Base-by-base conservation (phyloP, 106 monocot genomes). In the Allium sativum region DNA sequence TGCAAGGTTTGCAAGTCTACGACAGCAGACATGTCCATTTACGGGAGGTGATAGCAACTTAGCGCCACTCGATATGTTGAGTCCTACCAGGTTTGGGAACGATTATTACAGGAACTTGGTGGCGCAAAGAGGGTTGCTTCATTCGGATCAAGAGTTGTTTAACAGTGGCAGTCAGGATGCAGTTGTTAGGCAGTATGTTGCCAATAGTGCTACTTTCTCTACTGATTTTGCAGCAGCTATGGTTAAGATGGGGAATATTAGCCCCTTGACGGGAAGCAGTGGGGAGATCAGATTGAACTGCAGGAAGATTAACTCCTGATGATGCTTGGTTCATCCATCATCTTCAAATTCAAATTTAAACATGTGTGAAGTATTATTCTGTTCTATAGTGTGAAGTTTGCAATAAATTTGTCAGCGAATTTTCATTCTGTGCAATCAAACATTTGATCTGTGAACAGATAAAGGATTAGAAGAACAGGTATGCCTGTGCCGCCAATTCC, bases 131-230 rank as follows among this genome's bases (percentile, higher is more conserved):
- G 59, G 69, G 18, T 47, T 60, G 48, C 45, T 69, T 16, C 69
- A 69, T 18, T 59, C 59, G 12, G 69, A 69, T 15, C 58, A 69
- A 17, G 69, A 69, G 60, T 52, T 69, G 15, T 69, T 69, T 50
- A 68, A 68, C 40, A 17, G 14, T 10, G 58, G 58, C 7, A 22
- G 58, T 3, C 57, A 58, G 16, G 69, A 59, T n/a, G 45, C 18
- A 6, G 7, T 69, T 17, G 69, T 69, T 13, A 59, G 21, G 48
- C 40, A 52, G 41, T 69, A 51, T 42, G 21, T 12, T 42, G 19
- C 10, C 6, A 18, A 50, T 9, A 1, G 7, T 7, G 52, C 16
- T 11, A 7, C 17, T 6, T 69, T 69, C 13, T 15, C 17, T 1
- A 43, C 12, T 1, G 60, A 59, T 31, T 69, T 69, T 16, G 48